These are phyloP conservation scores for Starmera amethionina DNA, from an alignment of 805 yeast genomes.

Conservation along the genomic window DNA sequence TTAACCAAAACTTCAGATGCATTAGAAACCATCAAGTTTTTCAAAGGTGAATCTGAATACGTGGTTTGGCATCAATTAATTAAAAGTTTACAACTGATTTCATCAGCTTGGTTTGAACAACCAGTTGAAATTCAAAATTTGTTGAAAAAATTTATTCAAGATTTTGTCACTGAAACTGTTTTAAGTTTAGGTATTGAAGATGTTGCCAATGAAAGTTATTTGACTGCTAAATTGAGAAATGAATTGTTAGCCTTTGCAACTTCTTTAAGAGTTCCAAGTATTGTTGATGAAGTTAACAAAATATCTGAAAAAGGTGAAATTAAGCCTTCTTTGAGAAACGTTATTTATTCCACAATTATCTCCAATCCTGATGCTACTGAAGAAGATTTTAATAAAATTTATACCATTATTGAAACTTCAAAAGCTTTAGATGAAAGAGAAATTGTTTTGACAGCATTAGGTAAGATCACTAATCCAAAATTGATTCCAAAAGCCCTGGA, in stretches of 20 bases:
- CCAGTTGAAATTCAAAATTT: constrained; percentile 33
- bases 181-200: constrained; percentile 54
- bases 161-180: constrained; percentile 45
- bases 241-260: constrained; percentile 52
- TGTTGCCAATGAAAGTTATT: constrained; percentile 40
- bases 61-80: constrained; percentile 58
- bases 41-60: constrained; percentile 49
- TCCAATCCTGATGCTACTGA: constrained; percentile 55
- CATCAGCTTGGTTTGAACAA: constrained; percentile 45
- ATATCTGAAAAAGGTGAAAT: constrained; percentile 44
- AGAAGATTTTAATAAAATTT: constrained; percentile 51
- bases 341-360: constrained; percentile 52
- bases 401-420: constrained; percentile 47
- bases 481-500: constrained; percentile 44
- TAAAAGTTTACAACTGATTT: constrained; percentile 33
- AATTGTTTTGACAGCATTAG: constrained; percentile 58
- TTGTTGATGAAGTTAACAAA: constrained; percentile 31
- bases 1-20: constrained; percentile 49
- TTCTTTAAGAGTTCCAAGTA: constrained; percentile 36
- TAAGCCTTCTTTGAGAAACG: constrained; percentile 64
- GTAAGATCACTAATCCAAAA: constrained; percentile 42
- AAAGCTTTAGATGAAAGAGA: constrained; percentile 53
- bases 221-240: constrained; percentile 56
- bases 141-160: constrained; percentile 38
- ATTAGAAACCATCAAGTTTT: constrained; percentile 43